Evolutionary conservation across 2,329 filamentous ascomycete species (phyloP).

Genomic region (Hymenoscyphus fraxineus): DNA sequence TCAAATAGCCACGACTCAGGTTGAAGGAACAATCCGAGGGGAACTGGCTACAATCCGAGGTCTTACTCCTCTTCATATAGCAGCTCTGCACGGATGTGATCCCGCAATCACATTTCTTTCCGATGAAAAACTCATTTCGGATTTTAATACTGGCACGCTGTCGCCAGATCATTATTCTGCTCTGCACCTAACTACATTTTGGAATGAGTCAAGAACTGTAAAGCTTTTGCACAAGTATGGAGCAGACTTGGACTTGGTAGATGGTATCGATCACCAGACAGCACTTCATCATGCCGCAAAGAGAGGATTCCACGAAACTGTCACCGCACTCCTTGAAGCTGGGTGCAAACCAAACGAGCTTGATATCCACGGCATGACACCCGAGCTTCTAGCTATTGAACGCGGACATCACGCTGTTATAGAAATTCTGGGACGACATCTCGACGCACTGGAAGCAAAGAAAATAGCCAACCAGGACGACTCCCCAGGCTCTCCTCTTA

Average conservation of each 20-base stretch:
- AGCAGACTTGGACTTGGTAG: background rate
- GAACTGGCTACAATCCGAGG: background rate
- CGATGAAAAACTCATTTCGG: background rate
- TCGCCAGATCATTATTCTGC: background rate
- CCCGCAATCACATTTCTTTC: background rate
- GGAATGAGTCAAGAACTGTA: no score
- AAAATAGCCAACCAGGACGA: background rate
- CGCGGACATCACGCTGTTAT: background rate
- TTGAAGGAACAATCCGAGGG: no score
- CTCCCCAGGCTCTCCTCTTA: background rate
- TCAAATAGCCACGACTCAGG: no score
- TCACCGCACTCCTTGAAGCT: background rate
- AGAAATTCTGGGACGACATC: background rate
- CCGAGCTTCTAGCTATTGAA: background rate
- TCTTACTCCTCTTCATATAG: background rate
- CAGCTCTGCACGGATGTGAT: background rate
- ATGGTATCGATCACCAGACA: background rate
- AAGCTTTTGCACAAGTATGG: background rate
- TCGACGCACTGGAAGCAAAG: background rate
- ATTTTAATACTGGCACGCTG: background rate
- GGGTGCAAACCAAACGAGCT: background rate
- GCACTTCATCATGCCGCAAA: background rate
- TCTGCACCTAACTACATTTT: no score
- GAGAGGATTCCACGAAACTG: background rate
- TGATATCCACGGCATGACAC: background rate